Base-by-base conservation (phyloP, 768 basidiomycete genomes). In the Guyanaporus albipodus region DNA sequence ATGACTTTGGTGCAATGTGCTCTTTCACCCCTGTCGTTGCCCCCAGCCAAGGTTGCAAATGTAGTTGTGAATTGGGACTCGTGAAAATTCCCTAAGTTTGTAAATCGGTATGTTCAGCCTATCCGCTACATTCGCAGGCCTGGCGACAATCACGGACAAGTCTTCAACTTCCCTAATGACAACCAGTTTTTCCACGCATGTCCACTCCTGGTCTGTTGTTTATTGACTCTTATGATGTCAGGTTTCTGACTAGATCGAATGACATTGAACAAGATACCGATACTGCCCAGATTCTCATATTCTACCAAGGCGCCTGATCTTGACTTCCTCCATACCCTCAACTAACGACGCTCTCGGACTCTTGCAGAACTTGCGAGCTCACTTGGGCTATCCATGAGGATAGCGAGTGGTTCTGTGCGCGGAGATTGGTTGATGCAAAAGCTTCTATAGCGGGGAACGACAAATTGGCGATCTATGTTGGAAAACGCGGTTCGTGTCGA, bases 101-200 rank as follows among this genome's bases (percentile, higher is more conserved):
- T 88, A 39, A 90, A 98, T 69, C 94, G 94, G 15, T 98, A 98
- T 70, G 90, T 94, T 46, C 81, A 86, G 57, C 95, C 95, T 6
- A 76, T 87, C 6, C 81, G 97, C 27, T 85, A 86, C 62, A 75
- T 97, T 53, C 89, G 95, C 58, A 80, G 74, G 60, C 89, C 90
- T 4, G 91, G 87, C 43, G 84, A 83, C 60, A 88, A 91, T 60
- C 69, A 75, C 43, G 87, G 89, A 56, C 82, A 87, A 57, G 74
- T 72, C 24, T 70, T 80, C 58, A 73, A 72, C 34, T 92, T 91
- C 73, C 77, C 77, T 15, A 82, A 88, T 41, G 91, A 93, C 58
- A 91, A 93, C 60, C 89, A 91, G 5, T 93, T 91, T 79, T 94
- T 94, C 78, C 91, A 95, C 68, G 77, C 80, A 46, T n/a, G 62